phyloP scores from a whole-genome alignment of 805 yeast species.

The Hanseniaspora taiwanica region DNA sequence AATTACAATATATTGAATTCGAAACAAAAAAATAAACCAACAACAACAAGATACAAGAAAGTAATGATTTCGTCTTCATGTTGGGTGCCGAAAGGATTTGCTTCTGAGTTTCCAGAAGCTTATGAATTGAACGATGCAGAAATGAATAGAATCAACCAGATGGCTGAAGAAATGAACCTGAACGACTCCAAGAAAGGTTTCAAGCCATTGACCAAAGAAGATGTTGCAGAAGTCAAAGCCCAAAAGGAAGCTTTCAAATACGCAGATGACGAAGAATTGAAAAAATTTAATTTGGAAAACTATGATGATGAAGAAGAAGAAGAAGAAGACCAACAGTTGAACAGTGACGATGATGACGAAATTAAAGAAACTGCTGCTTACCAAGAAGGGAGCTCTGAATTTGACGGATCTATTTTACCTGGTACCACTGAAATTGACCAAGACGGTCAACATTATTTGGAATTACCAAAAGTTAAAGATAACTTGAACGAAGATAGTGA shows the following conservation, averaged over 20 bases:
- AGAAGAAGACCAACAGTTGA: conserved; percentile 30
- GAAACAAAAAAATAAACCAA: neutral
- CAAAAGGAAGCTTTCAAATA: conserved; percentile 14
- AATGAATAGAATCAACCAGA: conserved; percentile 73
- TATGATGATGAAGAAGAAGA: conserved; percentile 59
- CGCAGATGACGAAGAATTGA: conserved; percentile 60
- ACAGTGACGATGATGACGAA: conserved; percentile 51
- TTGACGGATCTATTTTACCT: conserved; percentile 22
- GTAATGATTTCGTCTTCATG: conserved; percentile 77
- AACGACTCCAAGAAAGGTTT: conserved; percentile 64
- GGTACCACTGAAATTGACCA: conserved; percentile 12
- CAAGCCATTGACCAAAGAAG: conserved; percentile 33
- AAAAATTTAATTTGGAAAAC: conserved; percentile 76
- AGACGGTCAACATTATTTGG: conserved; percentile 20
- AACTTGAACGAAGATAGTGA: conserved; percentile 27
- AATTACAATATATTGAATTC: too few relatives aligned
- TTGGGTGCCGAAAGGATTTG: conserved; percentile 95
- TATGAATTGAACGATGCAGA: conserved; percentile 86
- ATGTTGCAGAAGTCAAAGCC: conserved; percentile 9
- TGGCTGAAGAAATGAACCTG: conserved; percentile 66
- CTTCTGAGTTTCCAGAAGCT: conserved; percentile 75
- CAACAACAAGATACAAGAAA: neutral
- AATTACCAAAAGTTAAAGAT: conserved; percentile 23
- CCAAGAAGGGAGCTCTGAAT: conserved; percentile 8
- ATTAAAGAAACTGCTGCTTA: conserved; percentile 45